These are phyloP conservation scores for Phytophthora capsici DNA, from an alignment of 352 stramenopile species.

Conservation along the genomic window DNA sequence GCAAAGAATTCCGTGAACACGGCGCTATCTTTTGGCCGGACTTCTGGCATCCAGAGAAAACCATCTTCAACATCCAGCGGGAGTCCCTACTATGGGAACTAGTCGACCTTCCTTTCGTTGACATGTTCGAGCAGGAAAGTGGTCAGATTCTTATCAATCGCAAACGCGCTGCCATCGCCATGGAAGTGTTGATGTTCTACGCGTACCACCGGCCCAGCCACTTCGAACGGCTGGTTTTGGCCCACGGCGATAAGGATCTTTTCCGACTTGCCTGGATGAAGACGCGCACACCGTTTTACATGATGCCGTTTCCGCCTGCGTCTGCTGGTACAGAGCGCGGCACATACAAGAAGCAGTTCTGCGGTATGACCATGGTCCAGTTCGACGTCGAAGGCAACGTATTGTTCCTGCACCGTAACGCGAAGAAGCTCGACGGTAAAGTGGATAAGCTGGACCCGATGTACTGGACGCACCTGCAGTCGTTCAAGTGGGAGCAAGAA, in stretches of 20 bases:
- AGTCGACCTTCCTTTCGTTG: constrained; percentile 62
- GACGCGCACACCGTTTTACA: constrained; percentile 59
- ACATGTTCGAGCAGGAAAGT: constrained; percentile 87
- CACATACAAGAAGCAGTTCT: constrained; percentile 55
- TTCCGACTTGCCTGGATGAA: constrained; percentile 86
- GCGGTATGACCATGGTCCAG: constrained; percentile 81
- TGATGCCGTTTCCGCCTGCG: constrained; percentile 61
- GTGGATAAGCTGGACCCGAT: constrained; percentile 43
- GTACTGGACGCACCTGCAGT: constrained; percentile 55
- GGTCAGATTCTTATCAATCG: constrained; percentile 77
- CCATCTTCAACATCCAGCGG: constrained; percentile 74
- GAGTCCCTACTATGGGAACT: constrained; percentile 69
- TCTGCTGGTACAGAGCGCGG: constrained; percentile 43
- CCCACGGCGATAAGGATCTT: constrained; percentile 82
- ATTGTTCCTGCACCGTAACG: constrained; percentile 80
- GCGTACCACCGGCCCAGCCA: constrained; percentile 64
- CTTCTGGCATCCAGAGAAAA: constrained; percentile 76
- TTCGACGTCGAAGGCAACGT: constrained; percentile 57
- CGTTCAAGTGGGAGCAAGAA: constrained; percentile 45
- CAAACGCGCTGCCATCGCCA: constrained; percentile 35
- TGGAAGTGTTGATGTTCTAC: constrained; percentile 72
- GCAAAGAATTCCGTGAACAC: constrained; percentile 43
- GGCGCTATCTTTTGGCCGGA: constrained; percentile 82
- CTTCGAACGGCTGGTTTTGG: constrained; percentile 65
- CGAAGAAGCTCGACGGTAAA: constrained; percentile 69